Evolutionary conservation across 1,284 basidiomycete species (phyloP).

Genomic region (Athelia sp.): DNA sequence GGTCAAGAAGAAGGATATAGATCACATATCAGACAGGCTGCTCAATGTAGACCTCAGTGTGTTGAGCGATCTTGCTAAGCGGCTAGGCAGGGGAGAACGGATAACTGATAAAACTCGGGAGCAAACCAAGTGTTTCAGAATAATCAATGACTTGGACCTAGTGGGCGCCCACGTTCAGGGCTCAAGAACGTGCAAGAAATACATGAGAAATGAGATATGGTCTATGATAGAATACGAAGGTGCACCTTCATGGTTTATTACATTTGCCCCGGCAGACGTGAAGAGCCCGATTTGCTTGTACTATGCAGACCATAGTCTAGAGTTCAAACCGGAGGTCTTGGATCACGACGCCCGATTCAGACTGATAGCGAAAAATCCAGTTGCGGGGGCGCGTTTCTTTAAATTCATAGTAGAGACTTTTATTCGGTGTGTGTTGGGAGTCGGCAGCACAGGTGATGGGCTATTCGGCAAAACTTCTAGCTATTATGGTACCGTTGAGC

Average conservation of each 20-base stretch:
- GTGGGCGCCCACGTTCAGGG: conserved; percentile 24
- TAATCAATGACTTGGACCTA: too few relatives aligned
- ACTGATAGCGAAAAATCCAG: conserved; percentile 24
- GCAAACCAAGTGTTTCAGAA: conserved; percentile 25
- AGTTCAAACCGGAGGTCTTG: conserved; percentile 9
- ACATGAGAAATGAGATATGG: conserved; percentile 28
- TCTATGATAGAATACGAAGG: conserved; percentile 24
- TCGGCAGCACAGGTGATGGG: conserved; percentile 15
- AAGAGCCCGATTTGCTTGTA: conserved; percentile 26
- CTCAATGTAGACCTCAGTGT: conserved; percentile 9
- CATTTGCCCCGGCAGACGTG: conserved; percentile 27
- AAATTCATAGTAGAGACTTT: conserved; percentile 24
- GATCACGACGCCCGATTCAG: conserved; percentile 7
- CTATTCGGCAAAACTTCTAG: conserved; percentile 24
- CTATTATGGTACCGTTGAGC: conserved; percentile 32
- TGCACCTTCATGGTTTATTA: conserved; percentile 31
- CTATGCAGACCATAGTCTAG: conserved; percentile 17
- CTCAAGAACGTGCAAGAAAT: conserved; percentile 25
- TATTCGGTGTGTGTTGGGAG: conserved; percentile 26
- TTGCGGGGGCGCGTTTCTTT: conserved; percentile 25
- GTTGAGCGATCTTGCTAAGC: conserved; percentile 11
- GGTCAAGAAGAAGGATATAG: conserved; percentile 16
- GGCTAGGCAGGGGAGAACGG: conserved; percentile 13
- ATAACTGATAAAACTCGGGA: conserved; percentile 20
- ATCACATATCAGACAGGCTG: conserved; percentile 13